phyloP scores from a whole-genome alignment of 495 filamentous ascomycete genomes.

The Xylaria nigripes region DNA sequence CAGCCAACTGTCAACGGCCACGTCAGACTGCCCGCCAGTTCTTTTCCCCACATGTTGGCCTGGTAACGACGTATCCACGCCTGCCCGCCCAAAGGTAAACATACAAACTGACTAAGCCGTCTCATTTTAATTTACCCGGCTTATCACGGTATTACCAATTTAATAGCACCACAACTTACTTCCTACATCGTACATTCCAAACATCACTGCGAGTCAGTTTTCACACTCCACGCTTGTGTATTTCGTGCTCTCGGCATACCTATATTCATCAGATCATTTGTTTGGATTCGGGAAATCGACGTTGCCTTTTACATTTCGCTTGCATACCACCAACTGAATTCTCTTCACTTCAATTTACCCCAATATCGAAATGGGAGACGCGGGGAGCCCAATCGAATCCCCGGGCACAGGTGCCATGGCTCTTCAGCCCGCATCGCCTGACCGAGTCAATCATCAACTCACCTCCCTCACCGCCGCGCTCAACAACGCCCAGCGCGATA shows the following conservation, averaged over 20 bases:
- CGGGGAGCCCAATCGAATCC: slow-evolving; percentile 24
- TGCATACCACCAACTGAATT: slow-evolving; percentile 1
- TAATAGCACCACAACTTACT: not conserved
- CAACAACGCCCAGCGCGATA: slow-evolving; percentile 47
- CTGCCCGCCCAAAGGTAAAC: slow-evolving; percentile 17
- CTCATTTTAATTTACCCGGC: not conserved
- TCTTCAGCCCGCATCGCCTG: slow-evolving; percentile 65
- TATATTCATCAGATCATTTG: not conserved
- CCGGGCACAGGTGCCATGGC: slow-evolving; percentile 44
- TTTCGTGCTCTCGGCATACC: too few relatives aligned
- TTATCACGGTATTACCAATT: not conserved
- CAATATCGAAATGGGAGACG: slow-evolving; percentile 23
- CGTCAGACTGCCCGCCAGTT: not conserved
- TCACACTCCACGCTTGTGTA: not conserved
- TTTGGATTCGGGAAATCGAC: not conserved
- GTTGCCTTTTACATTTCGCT: not conserved
- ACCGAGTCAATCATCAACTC: slow-evolving; percentile 66
- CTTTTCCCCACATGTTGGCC: slow-evolving; percentile 15
- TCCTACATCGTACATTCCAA: not conserved
- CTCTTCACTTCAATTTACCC: not conserved
- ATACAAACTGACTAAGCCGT: not conserved
- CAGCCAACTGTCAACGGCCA: not conserved
- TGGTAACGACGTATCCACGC: slow-evolving; percentile 16
- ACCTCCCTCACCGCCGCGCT: slow-evolving; percentile 17
- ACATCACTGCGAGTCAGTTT: not conserved